Percentiles rank a stretch among this genome's conserved stretches.
phyloP scores from a whole-genome alignment of 306 rosid genomes.

The Glycine soja region DNA sequence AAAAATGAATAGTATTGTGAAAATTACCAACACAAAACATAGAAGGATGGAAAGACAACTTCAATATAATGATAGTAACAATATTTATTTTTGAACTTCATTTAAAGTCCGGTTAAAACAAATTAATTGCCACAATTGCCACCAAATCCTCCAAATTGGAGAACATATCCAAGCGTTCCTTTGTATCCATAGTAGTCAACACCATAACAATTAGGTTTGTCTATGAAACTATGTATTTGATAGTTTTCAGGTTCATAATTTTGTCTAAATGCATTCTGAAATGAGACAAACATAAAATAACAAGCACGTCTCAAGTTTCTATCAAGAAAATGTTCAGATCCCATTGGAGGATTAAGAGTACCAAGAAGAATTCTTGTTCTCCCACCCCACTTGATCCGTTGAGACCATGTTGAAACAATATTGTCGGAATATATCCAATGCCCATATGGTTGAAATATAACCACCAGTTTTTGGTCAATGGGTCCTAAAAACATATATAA shows the following conservation, averaged over 20 bases:
- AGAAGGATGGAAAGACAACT: too few species aligned
- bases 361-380: not conserved
- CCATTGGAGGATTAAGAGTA: not conserved
- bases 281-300: not conserved
- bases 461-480: constrained; percentile 9
- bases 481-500: not conserved
- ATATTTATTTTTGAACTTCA: not conserved
- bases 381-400: constrained; percentile 11
- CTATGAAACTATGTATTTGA: not conserved
- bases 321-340: not conserved
- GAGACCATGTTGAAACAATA: not conserved
- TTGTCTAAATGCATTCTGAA: not conserved
- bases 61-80: too few species aligned
- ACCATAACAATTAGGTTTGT: not conserved
- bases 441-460: not conserved
- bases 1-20: too few species aligned
- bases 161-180: too few species aligned
- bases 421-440: constrained; percentile 38
- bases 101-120: too few species aligned
- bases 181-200: too few species aligned
- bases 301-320: not conserved
- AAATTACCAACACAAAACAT: too few species aligned
- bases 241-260: not conserved
- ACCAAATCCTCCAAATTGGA: not conserved
- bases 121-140: not conserved